Evolutionary conservation across 1,284 basidiomycete genomes (phyloP), one percentile per base, ranked within the genome.

Genomic region (Mycosarcoma maydis): DNA sequence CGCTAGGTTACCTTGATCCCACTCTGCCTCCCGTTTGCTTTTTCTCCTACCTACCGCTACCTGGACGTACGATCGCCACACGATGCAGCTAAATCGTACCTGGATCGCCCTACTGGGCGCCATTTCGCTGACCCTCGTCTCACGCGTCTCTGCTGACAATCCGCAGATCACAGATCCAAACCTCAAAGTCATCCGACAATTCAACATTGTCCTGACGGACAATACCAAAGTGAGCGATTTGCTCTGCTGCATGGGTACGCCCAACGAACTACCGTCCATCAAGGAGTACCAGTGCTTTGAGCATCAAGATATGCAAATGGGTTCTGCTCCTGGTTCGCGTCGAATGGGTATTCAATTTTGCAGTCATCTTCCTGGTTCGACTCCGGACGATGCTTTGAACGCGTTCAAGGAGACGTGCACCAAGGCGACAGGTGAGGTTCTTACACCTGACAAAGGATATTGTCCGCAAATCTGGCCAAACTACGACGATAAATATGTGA

Each of bases 181-280:
- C 39, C 19, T 48, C 9, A 2, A 33, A 3, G 53, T 53, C 14
- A 51, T 55, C 7, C 48, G 43, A 3, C 29, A 58, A 6, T 62
- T 52, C 58, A 69, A 69, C 55, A 22, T 53, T 13, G 47, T 69
- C 16, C 44, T 69, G 3, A 62, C 66, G 11, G 59, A 59, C 51
- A 69, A 69, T 46, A 62, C 50, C 47, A 69, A 69, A 23, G 20
- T 49, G 17, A 20, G 14, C 16, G 66, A 69, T 30, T 26, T 69
- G 9, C 23, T 20, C 10, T 69, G 66, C 36, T 69, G 66, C 23
- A 58, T 58, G 66, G 58, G 58, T 13, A 4, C 41, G 1, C 1
- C 23, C 13, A 22, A 9, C 27, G 60, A 57, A n/a, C 13, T 57
- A 0, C 2, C 20, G 2, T 26, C 39, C 2, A 7, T 32, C 8